Evolutionary conservation across 768 basidiomycete genomes (phyloP).

Genomic region (Hypholoma sublateritium): DNA sequence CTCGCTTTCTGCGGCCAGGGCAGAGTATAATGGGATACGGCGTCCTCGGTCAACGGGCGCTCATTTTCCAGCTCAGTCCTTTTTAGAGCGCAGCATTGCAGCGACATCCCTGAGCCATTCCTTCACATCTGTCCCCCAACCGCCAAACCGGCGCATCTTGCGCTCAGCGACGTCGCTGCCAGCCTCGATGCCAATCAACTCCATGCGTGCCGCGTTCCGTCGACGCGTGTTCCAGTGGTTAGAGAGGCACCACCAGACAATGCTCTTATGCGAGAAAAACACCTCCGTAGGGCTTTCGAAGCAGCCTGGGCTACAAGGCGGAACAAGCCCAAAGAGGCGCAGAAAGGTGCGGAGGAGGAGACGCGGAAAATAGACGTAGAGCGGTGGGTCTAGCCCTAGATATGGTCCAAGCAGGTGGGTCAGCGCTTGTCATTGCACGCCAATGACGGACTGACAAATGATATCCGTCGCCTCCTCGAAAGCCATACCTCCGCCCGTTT

Average conservation of each 20-base stretch:
- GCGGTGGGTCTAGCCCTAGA: constrained; percentile 85
- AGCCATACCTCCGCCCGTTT: constrained; percentile 30
- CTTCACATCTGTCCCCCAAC: constrained; percentile 44
- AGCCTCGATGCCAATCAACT: constrained; percentile 27
- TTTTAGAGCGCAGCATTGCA: constrained; percentile 20
- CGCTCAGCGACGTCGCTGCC: constrained; percentile 27
- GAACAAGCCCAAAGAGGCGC: constrained; percentile 34
- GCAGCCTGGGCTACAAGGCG: constrained; percentile 52
- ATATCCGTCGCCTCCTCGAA: neutral
- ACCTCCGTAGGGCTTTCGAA: constrained; percentile 36
- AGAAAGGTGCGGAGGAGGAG: constrained; percentile 50
- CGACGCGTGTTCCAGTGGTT: constrained; percentile 34
- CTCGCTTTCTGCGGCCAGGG: too few relatives aligned
- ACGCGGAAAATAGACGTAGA: too few relatives aligned
- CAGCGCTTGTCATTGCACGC: too few relatives aligned
- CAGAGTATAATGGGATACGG: too few relatives aligned
- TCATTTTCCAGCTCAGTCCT: too few relatives aligned
- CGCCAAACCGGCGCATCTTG: constrained; percentile 51
- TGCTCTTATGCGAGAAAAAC: constrained; percentile 49
- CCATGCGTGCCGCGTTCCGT: constrained; percentile 26
- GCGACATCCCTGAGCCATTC: constrained; percentile 39
- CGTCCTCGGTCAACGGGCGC: too few relatives aligned
- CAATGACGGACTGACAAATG: neutral
- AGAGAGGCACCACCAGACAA: constrained; percentile 52
- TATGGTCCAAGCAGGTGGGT: too few relatives aligned